A percentile compares a stretch with the other conserved stretches of the same genome.
Evolutionary conservation across 148 eudicot species (phyloP).

Genomic region (Vaccinium macrocarpon): DNA sequence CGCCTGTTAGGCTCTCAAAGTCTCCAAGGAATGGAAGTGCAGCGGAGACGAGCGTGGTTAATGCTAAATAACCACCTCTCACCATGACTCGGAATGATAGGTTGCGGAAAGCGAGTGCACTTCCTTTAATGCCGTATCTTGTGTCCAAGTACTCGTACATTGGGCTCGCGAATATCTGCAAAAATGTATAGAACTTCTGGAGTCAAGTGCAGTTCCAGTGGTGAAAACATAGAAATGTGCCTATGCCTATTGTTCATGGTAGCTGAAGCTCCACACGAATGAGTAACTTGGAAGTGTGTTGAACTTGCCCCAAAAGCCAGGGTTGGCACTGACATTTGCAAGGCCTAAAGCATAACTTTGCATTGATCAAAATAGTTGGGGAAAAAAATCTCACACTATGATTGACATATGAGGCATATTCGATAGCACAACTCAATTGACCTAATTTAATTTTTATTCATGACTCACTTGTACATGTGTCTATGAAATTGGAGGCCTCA

Average conservation of each 20-base stretch:
- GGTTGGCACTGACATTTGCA: too few relatives aligned
- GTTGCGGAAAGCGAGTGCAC: slow-evolving; percentile 49
- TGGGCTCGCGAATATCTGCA: slow-evolving; percentile 97
- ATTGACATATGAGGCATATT: too few relatives aligned
- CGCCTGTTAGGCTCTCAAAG: slow-evolving; percentile 94
- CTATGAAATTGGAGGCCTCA: too few relatives aligned
- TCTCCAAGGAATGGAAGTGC: slow-evolving; percentile 87
- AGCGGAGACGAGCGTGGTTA: slow-evolving; percentile 76
- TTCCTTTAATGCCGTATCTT: slow-evolving; percentile 65
- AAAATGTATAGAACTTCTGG: not conserved
- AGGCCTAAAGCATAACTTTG: too few relatives aligned
- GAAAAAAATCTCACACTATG: too few relatives aligned
- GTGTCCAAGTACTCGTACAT: slow-evolving; percentile 95
- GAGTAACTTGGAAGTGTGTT: not conserved
- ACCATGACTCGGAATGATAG: slow-evolving; percentile 52
- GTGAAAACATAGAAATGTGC: not conserved
- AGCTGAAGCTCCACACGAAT: not conserved
- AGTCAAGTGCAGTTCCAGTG: not conserved
- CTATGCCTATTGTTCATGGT: not conserved
- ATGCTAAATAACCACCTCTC: slow-evolving; percentile 73
- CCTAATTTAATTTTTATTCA: too few relatives aligned
- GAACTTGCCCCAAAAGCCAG: not conserved
- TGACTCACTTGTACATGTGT: too few relatives aligned
- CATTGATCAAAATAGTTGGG: too few relatives aligned
- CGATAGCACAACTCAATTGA: too few relatives aligned